phyloP scores from a whole-genome alignment of 177 flowering plant species.

The Telopea speciosissima region DNA sequence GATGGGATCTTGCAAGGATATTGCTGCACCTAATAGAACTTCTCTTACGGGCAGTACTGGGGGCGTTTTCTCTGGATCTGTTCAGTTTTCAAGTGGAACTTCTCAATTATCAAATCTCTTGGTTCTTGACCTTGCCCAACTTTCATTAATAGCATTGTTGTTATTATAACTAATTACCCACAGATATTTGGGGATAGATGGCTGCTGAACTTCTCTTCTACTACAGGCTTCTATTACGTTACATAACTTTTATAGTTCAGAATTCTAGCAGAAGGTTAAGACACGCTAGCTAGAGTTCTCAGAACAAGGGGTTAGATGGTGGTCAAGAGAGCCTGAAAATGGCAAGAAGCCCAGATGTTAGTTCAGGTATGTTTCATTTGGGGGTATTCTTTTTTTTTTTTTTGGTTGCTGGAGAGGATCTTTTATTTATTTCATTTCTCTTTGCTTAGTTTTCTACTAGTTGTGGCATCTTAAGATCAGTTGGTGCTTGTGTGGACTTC shows the following conservation, averaged over 20 bases:
- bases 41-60: constrained; percentile 16
- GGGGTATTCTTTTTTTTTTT: neutral
- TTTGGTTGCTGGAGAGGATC: neutral
- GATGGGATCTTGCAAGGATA: constrained; percentile 70
- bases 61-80: constrained; percentile 71
- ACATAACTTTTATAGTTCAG: constrained; percentile 5
- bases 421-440: neutral
- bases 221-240: constrained; percentile 10
- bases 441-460: neutral
- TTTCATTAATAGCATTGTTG: constrained; percentile 19
- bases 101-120: constrained; percentile 20
- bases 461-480: neutral
- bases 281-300: constrained; percentile 10
- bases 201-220: constrained; percentile 10
- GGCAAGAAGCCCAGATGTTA: neutral
- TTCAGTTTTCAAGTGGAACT: constrained; percentile 58
- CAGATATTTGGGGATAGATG: constrained; percentile 6
- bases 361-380: constrained; percentile 9
- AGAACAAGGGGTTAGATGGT: constrained; percentile 5
- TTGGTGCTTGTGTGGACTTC: neutral
- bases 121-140: constrained; percentile 17
- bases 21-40: constrained; percentile 29
- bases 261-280: constrained; percentile 10
- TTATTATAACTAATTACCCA: constrained; percentile 14
- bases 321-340: neutral